Evolutionary conservation across 2,329 filamentous ascomycete genomes (phyloP).

Genomic region (Aspergillus carbonarius): DNA sequence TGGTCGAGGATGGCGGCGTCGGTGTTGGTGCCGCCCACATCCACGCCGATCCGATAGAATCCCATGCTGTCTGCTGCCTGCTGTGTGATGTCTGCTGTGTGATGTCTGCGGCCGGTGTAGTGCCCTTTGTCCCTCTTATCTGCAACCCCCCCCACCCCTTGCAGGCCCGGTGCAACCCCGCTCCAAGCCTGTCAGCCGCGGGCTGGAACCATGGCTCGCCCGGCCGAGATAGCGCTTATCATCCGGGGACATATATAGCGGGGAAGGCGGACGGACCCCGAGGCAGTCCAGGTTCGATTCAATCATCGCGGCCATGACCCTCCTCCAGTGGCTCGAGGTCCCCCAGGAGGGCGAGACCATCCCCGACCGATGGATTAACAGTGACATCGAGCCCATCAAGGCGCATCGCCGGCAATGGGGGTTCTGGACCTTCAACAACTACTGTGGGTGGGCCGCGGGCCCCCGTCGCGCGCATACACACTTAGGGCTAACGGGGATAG

Average conservation of each 20-base stretch:
- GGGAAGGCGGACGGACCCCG: too few relatives aligned
- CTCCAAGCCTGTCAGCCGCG: too few relatives aligned
- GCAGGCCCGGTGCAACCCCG: too few relatives aligned
- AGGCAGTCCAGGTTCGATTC: too few relatives aligned
- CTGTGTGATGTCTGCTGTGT: too few relatives aligned
- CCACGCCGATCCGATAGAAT: background rate
- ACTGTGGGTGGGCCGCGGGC: slow-evolving; percentile 41
- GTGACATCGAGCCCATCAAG: slow-evolving; percentile 53
- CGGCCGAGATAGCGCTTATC: too few relatives aligned
- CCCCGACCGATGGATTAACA: slow-evolving; percentile 37
- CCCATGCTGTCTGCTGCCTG: background rate
- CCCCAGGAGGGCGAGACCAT: background rate
- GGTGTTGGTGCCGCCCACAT: slow-evolving; percentile 39
- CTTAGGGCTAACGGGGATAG: slow-evolving; percentile 22
- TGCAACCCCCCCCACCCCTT: too few relatives aligned
- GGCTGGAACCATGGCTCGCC: too few relatives aligned
- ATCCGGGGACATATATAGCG: too few relatives aligned
- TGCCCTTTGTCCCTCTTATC: background rate
- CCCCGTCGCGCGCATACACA: too few relatives aligned
- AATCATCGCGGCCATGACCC: background rate
- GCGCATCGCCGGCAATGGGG: slow-evolving; percentile 45
- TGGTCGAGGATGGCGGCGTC: slow-evolving; percentile 31
- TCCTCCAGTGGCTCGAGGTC: background rate
- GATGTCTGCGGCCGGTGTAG: background rate
- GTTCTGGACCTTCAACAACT: slow-evolving; percentile 47